Evolutionary conservation across 83 land plant genomes (phyloP).

Genomic region (Picea abies): DNA sequence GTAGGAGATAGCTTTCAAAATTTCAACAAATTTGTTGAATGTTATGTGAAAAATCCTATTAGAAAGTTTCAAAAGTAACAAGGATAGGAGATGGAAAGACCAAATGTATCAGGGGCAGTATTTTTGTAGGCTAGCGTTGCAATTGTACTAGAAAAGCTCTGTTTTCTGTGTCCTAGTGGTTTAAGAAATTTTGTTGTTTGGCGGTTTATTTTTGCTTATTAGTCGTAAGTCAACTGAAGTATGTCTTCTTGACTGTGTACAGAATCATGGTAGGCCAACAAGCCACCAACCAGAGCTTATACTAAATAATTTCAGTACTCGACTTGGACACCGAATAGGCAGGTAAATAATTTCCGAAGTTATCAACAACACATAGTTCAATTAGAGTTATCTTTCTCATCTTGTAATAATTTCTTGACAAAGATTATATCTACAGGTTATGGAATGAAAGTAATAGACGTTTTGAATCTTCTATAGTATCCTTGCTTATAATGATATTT

Average conservation of each 20-base stretch:
- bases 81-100: background rate
- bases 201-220: background rate
- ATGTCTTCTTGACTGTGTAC: slow-evolving; percentile 11
- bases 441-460: background rate
- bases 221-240: background rate
- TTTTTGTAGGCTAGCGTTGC: background rate
- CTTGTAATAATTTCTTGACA: background rate
- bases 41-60: background rate
- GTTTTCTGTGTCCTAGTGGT: background rate
- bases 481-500: background rate
- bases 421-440: background rate
- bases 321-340: slow-evolving; percentile 88
- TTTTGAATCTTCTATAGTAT: background rate
- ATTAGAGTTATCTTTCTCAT: background rate
- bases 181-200: slow-evolving; percentile 10
- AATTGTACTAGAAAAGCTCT: too few species aligned
- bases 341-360: slow-evolving; percentile 38
- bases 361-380: background rate
- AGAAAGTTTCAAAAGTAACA: background rate
- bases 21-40: background rate
- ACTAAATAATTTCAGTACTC: slow-evolving; percentile 88
- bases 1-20: background rate
- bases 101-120: background rate
- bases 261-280: slow-evolving; percentile 95
- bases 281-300: slow-evolving; percentile 87